Evolutionary conservation across 1,284 basidiomycete species (phyloP).

Genomic region (Amylostereum areolatum): DNA sequence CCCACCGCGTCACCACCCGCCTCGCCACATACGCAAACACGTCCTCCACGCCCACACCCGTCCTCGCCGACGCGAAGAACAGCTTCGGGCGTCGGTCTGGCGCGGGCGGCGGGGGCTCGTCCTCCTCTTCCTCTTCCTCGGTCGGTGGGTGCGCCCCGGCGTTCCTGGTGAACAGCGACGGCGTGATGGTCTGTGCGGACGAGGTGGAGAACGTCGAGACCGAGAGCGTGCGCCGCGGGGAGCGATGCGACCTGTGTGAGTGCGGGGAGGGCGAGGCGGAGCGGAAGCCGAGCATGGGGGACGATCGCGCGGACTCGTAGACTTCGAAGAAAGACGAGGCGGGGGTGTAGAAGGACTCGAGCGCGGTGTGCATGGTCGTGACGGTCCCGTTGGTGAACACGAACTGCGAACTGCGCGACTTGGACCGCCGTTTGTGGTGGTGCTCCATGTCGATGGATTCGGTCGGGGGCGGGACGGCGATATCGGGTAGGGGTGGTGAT

Average conservation of each 20-base stretch:
- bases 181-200: slow-evolving; percentile 55
- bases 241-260: slow-evolving; percentile 16
- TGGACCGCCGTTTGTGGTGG: slow-evolving; percentile 22
- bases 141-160: slow-evolving; percentile 2
- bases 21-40: slow-evolving; percentile 66
- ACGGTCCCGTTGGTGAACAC: slow-evolving; percentile 44
- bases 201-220: slow-evolving; percentile 42
- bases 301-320: slow-evolving; percentile 50
- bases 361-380: slow-evolving; percentile 45
- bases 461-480: slow-evolving; percentile 20
- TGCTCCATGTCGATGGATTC: slow-evolving; percentile 26
- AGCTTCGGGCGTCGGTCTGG: slow-evolving; percentile 50
- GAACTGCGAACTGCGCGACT: slow-evolving; percentile 33
- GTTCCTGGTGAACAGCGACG: slow-evolving; percentile 44
- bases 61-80: slow-evolving; percentile 72
- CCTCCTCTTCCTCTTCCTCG: slow-evolving; percentile 3
- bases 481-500: slow-evolving; percentile 11
- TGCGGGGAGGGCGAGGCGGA: slow-evolving; percentile 18
- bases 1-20: slow-evolving; percentile 54
- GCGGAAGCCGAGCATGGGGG: slow-evolving; percentile 37
- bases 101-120: slow-evolving; percentile 16
- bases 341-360: slow-evolving; percentile 68
- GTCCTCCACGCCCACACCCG: slow-evolving; percentile 58
- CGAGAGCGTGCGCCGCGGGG: slow-evolving; percentile 33
- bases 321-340: slow-evolving; percentile 58